phyloP scores from a whole-genome alignment of 495 filamentous ascomycete genomes.

The Aspergillus sparsus region DNA sequence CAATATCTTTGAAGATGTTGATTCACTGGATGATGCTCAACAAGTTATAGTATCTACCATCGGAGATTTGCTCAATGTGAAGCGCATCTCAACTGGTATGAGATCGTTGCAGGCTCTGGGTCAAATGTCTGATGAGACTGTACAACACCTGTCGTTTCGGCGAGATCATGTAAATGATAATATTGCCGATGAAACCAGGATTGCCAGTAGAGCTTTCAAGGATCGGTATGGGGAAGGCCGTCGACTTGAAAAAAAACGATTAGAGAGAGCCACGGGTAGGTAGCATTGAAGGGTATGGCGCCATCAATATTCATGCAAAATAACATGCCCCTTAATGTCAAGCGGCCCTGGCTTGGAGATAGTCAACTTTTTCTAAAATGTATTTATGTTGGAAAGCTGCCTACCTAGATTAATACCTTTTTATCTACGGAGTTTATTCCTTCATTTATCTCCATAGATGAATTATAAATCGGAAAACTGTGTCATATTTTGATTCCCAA shows the following conservation, averaged over 20 bases:
- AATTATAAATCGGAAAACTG: no score
- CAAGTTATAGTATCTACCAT: constrained; percentile 40
- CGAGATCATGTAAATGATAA: neutral
- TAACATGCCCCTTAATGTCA: no score
- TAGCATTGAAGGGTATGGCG: no score
- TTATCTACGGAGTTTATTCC: no score
- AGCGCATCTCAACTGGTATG: constrained; percentile 28
- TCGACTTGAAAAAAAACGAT: neutral
- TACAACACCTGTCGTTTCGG: neutral
- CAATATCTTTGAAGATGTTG: constrained; percentile 37
- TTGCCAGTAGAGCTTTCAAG: no score
- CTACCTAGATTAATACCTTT: no score
- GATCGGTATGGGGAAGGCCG: constrained; percentile 7
- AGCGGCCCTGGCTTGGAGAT: no score
- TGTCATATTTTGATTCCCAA: no score
- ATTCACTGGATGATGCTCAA: constrained; percentile 31
- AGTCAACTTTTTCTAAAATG: no score
- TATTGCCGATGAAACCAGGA: neutral
- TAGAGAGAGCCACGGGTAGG: neutral
- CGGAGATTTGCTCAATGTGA: constrained; percentile 37
- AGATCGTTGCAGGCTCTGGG: constrained; percentile 33
- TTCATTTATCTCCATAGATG: no score
- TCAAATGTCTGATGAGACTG: constrained; percentile 25
- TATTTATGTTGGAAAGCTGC: no score
- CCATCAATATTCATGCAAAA: no score